Evolutionary conservation across 192 early-diverging fungal genomes (phyloP).

Genomic region (Thamnidium elegans): DNA sequence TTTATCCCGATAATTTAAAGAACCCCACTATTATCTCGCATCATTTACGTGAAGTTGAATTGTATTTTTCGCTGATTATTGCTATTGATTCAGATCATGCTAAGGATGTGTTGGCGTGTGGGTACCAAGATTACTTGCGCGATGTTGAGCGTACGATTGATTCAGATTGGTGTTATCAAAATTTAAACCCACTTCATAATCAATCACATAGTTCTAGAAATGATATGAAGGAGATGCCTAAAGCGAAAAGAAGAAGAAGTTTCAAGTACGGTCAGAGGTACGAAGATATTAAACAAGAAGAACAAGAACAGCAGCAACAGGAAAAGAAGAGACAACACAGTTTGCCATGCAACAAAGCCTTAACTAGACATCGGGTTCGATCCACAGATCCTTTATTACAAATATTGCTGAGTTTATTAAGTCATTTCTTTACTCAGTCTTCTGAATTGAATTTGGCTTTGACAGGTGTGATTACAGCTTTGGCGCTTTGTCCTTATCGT

Average conservation of each 20-base stretch:
- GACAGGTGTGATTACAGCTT: conserved; percentile 84
- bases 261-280: conserved; percentile 50
- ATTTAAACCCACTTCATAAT: conserved; percentile 31
- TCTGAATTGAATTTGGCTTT: conserved; percentile 87
- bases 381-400: conserved; percentile 64
- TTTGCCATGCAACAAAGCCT: conserved; percentile 23
- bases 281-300: conserved; percentile 29
- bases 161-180: conserved; percentile 48
- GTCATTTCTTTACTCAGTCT: conserved; percentile 83
- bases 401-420: conserved; percentile 61
- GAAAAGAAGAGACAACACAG: conserved; percentile 5
- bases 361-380: conserved; percentile 41
- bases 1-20: conserved; percentile 51
- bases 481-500: conserved; percentile 73
- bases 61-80: conserved; percentile 56
- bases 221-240: conserved; percentile 23
- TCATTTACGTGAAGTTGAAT: conserved; percentile 54
- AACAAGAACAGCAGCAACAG: not conserved
- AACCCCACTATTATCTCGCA: conserved; percentile 47
- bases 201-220: not conserved
- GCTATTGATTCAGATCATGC: conserved; percentile 50
- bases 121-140: conserved; percentile 54
- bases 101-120: conserved; percentile 50
- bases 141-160: conserved; percentile 51
- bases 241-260: conserved; percentile 41